Evolutionary conservation across 805 yeast genomes (phyloP).

Genomic region (Zygotorulaspora florentina): DNA sequence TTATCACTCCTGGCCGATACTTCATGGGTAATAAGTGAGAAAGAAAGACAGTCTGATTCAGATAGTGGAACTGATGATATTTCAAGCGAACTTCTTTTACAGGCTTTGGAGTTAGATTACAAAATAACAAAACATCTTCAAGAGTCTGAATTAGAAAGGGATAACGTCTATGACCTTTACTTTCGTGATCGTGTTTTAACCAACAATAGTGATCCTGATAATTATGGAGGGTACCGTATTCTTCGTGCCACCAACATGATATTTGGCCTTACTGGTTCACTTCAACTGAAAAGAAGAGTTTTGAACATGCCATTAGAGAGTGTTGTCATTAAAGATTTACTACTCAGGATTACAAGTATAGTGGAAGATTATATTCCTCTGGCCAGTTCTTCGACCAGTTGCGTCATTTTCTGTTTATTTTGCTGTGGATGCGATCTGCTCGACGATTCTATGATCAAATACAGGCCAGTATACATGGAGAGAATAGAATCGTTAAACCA

Average conservation of each 20-base stretch:
- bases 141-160: slow-evolving; percentile 27
- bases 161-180: slow-evolving; percentile 20
- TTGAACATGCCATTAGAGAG: slow-evolving; percentile 46
- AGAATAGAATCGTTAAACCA: slow-evolving; percentile 12
- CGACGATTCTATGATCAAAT: slow-evolving; percentile 10
- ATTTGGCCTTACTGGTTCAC: slow-evolving; percentile 50
- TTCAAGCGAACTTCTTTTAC: slow-evolving; percentile 9
- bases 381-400: slow-evolving; percentile 15
- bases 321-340: slow-evolving; percentile 39
- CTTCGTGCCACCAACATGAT: slow-evolving; percentile 50
- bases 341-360: slow-evolving; percentile 12
- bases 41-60: slow-evolving; percentile 17
- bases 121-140: slow-evolving; percentile 25
- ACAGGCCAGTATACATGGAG: slow-evolving; percentile 14
- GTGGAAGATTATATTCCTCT: slow-evolving; percentile 26
- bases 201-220: slow-evolving; percentile 5
- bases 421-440: slow-evolving; percentile 25
- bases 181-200: background rate
- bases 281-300: slow-evolving; percentile 56
- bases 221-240: slow-evolving; percentile 21
- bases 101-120: slow-evolving; percentile 41
- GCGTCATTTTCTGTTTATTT: slow-evolving; percentile 21
- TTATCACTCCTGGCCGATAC: slow-evolving; percentile 56
- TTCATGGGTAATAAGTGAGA: slow-evolving; percentile 37
- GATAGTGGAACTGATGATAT: slow-evolving; percentile 18